These are phyloP conservation scores for Phyllosticta ampelicida DNA, from an alignment of 2,329 filamentous ascomycete genomes.

Conservation along the genomic window DNA sequence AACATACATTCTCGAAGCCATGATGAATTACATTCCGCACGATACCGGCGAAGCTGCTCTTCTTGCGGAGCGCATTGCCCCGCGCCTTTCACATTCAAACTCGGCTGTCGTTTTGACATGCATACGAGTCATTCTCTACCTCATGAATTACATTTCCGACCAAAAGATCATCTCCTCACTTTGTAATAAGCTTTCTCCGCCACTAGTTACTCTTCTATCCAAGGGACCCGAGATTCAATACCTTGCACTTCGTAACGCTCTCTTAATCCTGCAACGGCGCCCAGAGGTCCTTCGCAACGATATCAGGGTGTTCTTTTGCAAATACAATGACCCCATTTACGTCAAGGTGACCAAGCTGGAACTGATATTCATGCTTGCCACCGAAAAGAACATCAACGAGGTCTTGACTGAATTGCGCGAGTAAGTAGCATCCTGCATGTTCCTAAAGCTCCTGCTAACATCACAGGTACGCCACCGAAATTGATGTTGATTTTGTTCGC, in stretches of 20 bases:
- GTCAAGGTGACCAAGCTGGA: constrained; percentile 99
- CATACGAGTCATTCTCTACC: constrained; percentile 89
- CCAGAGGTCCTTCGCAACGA: constrained; percentile 93
- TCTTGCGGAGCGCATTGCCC: constrained; percentile 84
- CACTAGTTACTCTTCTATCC: constrained; percentile 84
- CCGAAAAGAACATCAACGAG: constrained; percentile 87
- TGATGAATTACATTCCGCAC: constrained; percentile 96
- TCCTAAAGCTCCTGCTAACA: constrained; percentile 13
- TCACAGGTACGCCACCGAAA: constrained; percentile 74
- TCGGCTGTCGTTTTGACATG: constrained; percentile 93
- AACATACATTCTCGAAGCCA: constrained; percentile 92
- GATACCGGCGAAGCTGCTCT: constrained; percentile 79
- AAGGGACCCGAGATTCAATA: constrained; percentile 99
- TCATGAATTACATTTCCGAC: constrained; percentile 97
- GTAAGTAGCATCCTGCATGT: constrained; percentile 32
- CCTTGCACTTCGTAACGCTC: constrained; percentile 80
- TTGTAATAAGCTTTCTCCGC: constrained; percentile 87
- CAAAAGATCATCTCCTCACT: constrained; percentile 77
- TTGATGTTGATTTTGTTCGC: constrained; percentile 96
- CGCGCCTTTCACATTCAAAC: constrained; percentile 93
- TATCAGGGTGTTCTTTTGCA: constrained; percentile 98
- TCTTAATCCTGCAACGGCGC: constrained; percentile 83
- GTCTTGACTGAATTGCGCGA: constrained; percentile 89
- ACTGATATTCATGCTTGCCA: constrained; percentile 97
- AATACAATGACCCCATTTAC: constrained; percentile 99